Base-by-base conservation (phyloP, 2,329 filamentous ascomycete species). In the Botrytis tulipae region DNA sequence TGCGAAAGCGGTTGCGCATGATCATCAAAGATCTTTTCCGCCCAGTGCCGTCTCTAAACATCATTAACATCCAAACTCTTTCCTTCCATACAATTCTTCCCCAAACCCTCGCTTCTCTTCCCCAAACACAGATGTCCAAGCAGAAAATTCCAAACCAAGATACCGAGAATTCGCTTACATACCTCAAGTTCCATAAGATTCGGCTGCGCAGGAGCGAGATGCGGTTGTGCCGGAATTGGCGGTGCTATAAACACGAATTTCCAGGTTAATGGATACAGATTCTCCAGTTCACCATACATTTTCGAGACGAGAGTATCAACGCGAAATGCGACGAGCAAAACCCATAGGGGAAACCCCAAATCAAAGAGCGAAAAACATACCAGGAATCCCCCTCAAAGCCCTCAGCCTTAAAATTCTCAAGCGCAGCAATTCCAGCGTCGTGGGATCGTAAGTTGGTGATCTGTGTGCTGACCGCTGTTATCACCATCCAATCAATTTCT, bases 21-120 rank as follows among this genome's bases (percentile, higher is more conserved):
- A 32, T 86, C 82, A 0, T 86, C 86, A 76, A 91, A 90, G 37
- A 91, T 88, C 59, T 87, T 84, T 76, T 89, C 85, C 9, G 88
- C 87, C 89, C 89, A 91, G 78, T 91, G 88, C 7, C 83, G 81
- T 68, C 82, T 82, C 87, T 89, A 57, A 57, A 57, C 16, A 8
- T 57, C 14, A 57, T 57, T 18, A 57, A 57, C 7, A 54, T 6
- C 1, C 25, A n/a, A 18, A n/a, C 16, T 54, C 51, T 1, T 29
- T 40, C n/a, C 12, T 9, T 37, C 1, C 12, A 8, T 9, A 16
- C 14, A 3, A 9, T 40, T 40, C 0, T 4, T 22, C 3, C n/a
- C 18, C 7, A 9, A 46, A 12, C 4, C 3, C 25, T 54, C 35
- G n/a, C 46, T 25, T 44, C 37, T 63, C 14, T 40, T 29, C 25